phyloP scores from a whole-genome alignment of 23 red algal genomes.

The Gracilaria domingensis region DNA sequence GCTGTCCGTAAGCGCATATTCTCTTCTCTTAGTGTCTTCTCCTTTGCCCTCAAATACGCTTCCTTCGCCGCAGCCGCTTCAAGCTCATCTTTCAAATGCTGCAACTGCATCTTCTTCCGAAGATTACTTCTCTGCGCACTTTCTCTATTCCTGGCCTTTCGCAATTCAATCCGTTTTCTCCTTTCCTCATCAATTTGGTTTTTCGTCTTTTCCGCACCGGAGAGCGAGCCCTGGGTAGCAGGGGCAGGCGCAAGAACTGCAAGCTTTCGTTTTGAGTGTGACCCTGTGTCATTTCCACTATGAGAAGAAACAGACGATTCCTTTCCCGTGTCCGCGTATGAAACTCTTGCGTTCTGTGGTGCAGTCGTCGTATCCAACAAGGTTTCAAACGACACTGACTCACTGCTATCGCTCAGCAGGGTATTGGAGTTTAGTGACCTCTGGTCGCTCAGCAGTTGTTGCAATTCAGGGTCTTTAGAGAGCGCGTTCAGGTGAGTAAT shows the following conservation, averaged over 20 bases:
- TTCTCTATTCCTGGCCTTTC: constrained; percentile 45
- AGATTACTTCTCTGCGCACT: constrained; percentile 60
- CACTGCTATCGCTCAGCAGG: background rate
- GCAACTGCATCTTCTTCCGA: constrained; percentile 35
- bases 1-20: constrained; percentile 33
- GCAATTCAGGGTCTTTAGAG: background rate
- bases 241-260: constrained; percentile 8
- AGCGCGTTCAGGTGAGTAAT: background rate
- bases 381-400: background rate
- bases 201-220: constrained; percentile 2
- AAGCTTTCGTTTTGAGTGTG: background rate
- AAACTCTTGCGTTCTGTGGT: background rate
- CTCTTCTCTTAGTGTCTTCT: constrained; percentile 35
- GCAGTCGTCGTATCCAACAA: background rate
- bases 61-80: constrained; percentile 16
- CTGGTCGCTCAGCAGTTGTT: background rate
- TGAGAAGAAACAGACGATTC: background rate
- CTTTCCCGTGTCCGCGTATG: background rate
- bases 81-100: constrained; percentile 39
- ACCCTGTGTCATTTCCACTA: background rate
- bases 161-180: constrained; percentile 16
- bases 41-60: constrained; percentile 35
- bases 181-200: constrained; percentile 17
- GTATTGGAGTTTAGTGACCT: background rate
- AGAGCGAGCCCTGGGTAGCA: background rate